Conservation (phyloP, 176 grass and related monocot genomes). For the Sorghum bicolor region Sorghum_bicolor_NCBIv3 NC_012872.2:7225501-7226000, state of each 20-base stretch:
- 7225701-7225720: constrained; percentile 7
- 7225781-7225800: constrained; percentile 37
- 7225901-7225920: neutral
- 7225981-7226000: neutral
- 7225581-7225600: neutral
- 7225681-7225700: constrained; percentile 40
- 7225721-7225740: constrained; percentile 19
- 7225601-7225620: neutral
- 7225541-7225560: neutral
- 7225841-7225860: neutral
- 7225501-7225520: neutral
- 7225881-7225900: too few relatives aligned
- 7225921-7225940: neutral
- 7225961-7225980: neutral
- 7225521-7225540: neutral
- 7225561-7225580: neutral
- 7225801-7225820: constrained; percentile 38
- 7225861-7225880: neutral
- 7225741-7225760: too few relatives aligned
- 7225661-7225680: neutral
- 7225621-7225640: neutral
- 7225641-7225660: neutral
- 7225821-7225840: constrained; percentile 55
- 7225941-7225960: neutral
- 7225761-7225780: neutral